Base-by-base conservation (phyloP, 2,329 filamentous ascomycete species). In the Cadophora malorum region DNA sequence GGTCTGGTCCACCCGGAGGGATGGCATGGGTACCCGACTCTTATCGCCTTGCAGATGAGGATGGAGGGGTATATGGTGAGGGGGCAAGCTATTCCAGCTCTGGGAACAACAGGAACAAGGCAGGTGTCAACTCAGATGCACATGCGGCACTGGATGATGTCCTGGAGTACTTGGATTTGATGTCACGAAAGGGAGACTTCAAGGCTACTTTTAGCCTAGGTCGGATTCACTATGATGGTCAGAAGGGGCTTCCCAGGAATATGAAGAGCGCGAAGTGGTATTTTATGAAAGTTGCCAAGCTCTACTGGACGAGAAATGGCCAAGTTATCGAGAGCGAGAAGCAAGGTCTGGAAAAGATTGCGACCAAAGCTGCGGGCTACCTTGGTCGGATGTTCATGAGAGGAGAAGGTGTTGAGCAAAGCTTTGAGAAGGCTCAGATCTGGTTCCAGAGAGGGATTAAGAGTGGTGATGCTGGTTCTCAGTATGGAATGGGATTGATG, bases 61-160 rank as follows among this genome's bases (percentile, higher is more conserved):
- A 90, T 35, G 96, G 96, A 8, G 96, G 96, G 53, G 91, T 97
- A 7, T 99, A 97, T 78, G 96, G 96, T 58, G 93, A 97, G 80
- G 96, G 96, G 3, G 96, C 96, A 14, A 98, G 95, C 77, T 92
- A 91, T 49, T 90, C 91, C 28, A 97, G 94, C 77, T 91, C 96
- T 0, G 96, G 96, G 4, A 85, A 87, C 66, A 94, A 97, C 77
- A 93, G 94, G 4, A 86, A 90, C 75, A 89, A 90, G 70, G 88
- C 89, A 23, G 88, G 89, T 66, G 86, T 90, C 1, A 90, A 91
- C 71, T 92, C 93, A 2, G 92, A 96, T 76, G 88, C 91, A 0
- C 91, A 97, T 75, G 93, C 94, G 0, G 92, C 93, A 19, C 88
- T 97, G 67, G 94, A 97, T 74, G 95, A 99, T 79, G 91, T 98